Conservation (phyloP, 2,329 filamentous ascomycete species). For the Alternaria gaisen region DNA sequence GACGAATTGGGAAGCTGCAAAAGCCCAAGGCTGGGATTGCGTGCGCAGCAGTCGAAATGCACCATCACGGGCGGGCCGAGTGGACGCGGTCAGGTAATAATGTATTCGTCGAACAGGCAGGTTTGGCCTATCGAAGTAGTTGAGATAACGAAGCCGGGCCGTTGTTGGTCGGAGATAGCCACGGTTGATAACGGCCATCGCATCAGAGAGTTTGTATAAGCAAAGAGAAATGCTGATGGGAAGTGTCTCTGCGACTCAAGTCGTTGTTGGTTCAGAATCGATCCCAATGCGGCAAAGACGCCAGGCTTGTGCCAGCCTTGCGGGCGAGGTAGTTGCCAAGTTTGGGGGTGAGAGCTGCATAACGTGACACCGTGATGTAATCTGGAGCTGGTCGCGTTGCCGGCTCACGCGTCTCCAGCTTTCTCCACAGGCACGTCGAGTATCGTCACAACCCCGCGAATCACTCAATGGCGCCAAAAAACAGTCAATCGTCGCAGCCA, state of each 20-base stretch:
- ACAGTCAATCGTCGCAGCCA: constrained; percentile 40
- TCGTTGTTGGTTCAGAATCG: not conserved
- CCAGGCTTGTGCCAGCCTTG: not conserved
- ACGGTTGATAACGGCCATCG: not conserved
- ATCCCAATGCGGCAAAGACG: not conserved
- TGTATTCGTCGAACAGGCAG: not conserved
- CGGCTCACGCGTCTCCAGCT: constrained; percentile 25
- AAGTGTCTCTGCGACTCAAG: not conserved
- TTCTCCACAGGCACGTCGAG: constrained; percentile 17
- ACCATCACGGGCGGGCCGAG: constrained; percentile 2
- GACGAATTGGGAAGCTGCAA: constrained; percentile 16
- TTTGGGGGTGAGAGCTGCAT: not conserved
- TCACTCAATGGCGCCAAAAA: constrained; percentile 49
- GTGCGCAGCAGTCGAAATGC: constrained; percentile 9
- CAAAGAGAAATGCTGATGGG: not conserved
- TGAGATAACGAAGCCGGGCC: constrained; percentile 13
- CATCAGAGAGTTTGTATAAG: not conserved
- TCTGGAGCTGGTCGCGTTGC: constrained; percentile 13
- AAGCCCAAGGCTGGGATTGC: constrained; percentile 4
- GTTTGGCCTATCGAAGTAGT: constrained; percentile 1
- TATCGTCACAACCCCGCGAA: constrained; percentile 14
- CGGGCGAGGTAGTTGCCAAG: not conserved
- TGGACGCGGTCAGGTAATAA: constrained; percentile 4
- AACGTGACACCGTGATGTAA: constrained; percentile 38
- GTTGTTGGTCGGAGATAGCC: constrained; percentile 2